These are phyloP conservation scores for Coffea eugenioides DNA, from an alignment of 257 asterid species.

Conservation along the genomic window DNA sequence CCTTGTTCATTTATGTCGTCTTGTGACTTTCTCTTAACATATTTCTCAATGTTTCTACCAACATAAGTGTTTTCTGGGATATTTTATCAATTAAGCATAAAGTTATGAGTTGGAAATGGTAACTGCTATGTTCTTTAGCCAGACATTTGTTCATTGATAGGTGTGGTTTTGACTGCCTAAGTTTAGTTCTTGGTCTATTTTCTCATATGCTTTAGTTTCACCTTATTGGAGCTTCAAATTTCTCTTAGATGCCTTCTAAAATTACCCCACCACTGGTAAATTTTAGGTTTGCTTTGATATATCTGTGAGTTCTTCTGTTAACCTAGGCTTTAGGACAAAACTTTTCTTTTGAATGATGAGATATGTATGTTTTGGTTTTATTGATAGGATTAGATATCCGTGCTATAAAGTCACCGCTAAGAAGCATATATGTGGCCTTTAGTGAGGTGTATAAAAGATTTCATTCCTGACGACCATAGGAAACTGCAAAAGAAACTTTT, in stretches of 20 bases:
- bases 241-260: background rate
- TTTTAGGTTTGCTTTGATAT: background rate
- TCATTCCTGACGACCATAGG: background rate
- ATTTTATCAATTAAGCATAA: background rate
- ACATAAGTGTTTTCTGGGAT: background rate
- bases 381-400: background rate
- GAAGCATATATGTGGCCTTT: background rate
- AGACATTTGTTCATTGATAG: background rate
- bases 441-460: background rate
- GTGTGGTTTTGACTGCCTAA: background rate
- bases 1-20: background rate
- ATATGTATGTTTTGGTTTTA: background rate
- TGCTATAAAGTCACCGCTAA: background rate
- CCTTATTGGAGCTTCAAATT: background rate
- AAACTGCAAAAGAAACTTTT: background rate
- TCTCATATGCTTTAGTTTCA: background rate
- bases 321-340: background rate
- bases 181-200: background rate
- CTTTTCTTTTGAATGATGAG: background rate
- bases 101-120: background rate
- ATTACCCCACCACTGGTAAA: background rate
- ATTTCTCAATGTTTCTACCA: background rate
- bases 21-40: background rate
- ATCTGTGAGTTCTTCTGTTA: background rate
- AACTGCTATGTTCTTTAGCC: background rate